A percentile compares a stretch with the other conserved stretches of the same genome.
Evolutionary conservation across 148 eudicot species (phyloP).

Genomic region (Chenopodium album): DNA sequence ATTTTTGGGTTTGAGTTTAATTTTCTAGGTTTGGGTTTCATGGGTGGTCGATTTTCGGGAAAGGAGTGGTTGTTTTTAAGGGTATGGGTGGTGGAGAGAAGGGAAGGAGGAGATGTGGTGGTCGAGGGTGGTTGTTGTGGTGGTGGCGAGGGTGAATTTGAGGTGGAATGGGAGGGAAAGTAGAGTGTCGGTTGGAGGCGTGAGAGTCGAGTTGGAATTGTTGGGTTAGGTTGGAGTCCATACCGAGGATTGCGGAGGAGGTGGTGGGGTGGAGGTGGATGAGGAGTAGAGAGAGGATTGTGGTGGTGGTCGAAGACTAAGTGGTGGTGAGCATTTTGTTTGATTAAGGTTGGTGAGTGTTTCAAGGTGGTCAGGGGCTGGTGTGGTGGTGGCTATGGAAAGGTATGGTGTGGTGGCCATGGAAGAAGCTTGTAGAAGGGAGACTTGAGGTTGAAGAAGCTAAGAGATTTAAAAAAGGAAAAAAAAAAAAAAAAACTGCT

Average conservation of each 20-base stretch:
- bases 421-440: too few species aligned
- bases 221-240: constrained; percentile 62
- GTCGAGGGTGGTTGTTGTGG: constrained; percentile 36
- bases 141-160: constrained; percentile 36
- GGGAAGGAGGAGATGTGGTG: constrained; percentile 46
- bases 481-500: too few species aligned
- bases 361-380: too few species aligned
- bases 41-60: too few species aligned
- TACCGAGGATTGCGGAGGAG: constrained; percentile 47
- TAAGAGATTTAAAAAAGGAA: too few species aligned
- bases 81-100: constrained; percentile 48
- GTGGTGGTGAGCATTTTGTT: neutral
- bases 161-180: constrained; percentile 48
- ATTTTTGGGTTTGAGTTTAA: too few species aligned
- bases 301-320: neutral
- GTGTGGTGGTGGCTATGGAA: too few species aligned
- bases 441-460: too few species aligned
- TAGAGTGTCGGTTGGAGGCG: constrained; percentile 73
- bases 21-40: too few species aligned
- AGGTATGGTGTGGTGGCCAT: too few species aligned
- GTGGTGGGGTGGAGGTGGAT: constrained; percentile 6
- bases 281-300: constrained; percentile 23
- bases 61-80: too few species aligned
- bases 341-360: neutral
- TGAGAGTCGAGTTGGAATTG: constrained; percentile 61